Evolutionary conservation across 2,329 filamentous ascomycete genomes (phyloP).

Genomic region (Cytospora chrysosperma): DNA sequence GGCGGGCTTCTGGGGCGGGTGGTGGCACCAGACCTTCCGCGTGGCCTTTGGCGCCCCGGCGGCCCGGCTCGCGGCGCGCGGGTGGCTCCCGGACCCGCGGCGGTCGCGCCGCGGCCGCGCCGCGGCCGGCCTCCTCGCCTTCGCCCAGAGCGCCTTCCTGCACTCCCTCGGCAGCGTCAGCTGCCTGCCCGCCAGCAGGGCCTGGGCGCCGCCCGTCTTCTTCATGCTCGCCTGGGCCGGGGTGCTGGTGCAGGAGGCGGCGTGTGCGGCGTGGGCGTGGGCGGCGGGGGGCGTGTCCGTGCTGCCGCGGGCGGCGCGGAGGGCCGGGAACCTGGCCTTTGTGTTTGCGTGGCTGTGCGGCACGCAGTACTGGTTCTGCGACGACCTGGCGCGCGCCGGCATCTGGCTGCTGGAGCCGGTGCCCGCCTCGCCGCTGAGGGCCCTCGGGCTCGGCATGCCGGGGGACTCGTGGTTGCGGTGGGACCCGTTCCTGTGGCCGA

Average conservation of each 20-base stretch:
- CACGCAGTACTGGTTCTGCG: constrained; percentile 64
- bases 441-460: constrained; percentile 59
- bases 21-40: constrained; percentile 92
- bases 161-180: constrained; percentile 72
- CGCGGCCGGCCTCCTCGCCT: constrained; percentile 50
- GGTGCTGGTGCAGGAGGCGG: constrained; percentile 58
- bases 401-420: constrained; percentile 81
- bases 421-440: constrained; percentile 70
- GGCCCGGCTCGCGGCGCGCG: constrained; percentile 44
- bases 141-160: constrained; percentile 64
- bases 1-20: constrained; percentile 77
- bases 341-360: constrained; percentile 65
- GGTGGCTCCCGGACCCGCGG: constrained; percentile 28
- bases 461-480: constrained; percentile 69
- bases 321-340: constrained; percentile 60
- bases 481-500: constrained; percentile 50
- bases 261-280: constrained; percentile 37
- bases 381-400: constrained; percentile 73
- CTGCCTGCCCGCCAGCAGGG: constrained; percentile 51
- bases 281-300: background rate
- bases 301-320: constrained; percentile 48
- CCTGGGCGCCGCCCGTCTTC: constrained; percentile 62
- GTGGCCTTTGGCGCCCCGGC: constrained; percentile 65
- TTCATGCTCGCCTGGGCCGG: constrained; percentile 71
- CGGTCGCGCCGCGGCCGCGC: constrained; percentile 32